Conservation (phyloP, 495 filamentous ascomycete genomes). For the Neurospora sp. region DNA sequence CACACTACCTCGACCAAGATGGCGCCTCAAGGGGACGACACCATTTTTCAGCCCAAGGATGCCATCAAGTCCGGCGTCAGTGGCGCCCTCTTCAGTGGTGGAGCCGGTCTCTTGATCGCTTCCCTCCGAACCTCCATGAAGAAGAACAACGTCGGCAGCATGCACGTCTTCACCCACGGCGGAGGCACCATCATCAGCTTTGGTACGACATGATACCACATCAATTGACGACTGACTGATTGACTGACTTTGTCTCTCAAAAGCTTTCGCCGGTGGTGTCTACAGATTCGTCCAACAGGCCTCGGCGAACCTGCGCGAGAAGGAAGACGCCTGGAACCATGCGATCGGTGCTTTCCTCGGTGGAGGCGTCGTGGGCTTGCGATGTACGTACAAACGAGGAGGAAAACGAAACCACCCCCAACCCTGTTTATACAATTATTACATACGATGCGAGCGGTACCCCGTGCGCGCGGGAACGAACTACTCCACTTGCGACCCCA, state of each 20-base stretch:
- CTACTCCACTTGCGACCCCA: background rate
- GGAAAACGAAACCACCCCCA: background rate
- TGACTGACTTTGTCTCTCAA: slow-evolving; percentile 19
- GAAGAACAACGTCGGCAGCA: slow-evolving; percentile 65
- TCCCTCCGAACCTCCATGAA: slow-evolving; percentile 78
- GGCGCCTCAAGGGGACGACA: slow-evolving; percentile 23
- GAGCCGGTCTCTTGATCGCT: slow-evolving; percentile 58
- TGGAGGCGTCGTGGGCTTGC: slow-evolving; percentile 29
- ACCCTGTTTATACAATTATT: background rate
- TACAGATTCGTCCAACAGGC: slow-evolving; percentile 58
- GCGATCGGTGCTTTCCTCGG: slow-evolving; percentile 29
- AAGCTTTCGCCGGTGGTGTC: slow-evolving; percentile 64
- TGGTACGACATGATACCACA: slow-evolving; percentile 18
- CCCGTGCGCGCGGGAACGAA: background rate
- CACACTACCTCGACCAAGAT: slow-evolving; percentile 28
- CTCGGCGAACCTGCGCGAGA: slow-evolving; percentile 36
- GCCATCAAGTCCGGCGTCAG: slow-evolving; percentile 56
- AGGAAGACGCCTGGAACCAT: slow-evolving; percentile 30
- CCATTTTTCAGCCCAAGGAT: slow-evolving; percentile 67
- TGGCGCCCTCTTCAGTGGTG: slow-evolving; percentile 52
- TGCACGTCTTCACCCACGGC: slow-evolving; percentile 61
- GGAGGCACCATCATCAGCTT: slow-evolving; percentile 28
- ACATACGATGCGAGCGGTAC: background rate
- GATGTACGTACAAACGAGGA: slow-evolving; percentile 17
- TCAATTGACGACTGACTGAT: slow-evolving; percentile 5